Percentiles rank a stretch among this genome's conserved stretches.
phyloP scores from a whole-genome alignment of 768 basidiomycete genomes.

The Vishniacozyma victoriae region DNA sequence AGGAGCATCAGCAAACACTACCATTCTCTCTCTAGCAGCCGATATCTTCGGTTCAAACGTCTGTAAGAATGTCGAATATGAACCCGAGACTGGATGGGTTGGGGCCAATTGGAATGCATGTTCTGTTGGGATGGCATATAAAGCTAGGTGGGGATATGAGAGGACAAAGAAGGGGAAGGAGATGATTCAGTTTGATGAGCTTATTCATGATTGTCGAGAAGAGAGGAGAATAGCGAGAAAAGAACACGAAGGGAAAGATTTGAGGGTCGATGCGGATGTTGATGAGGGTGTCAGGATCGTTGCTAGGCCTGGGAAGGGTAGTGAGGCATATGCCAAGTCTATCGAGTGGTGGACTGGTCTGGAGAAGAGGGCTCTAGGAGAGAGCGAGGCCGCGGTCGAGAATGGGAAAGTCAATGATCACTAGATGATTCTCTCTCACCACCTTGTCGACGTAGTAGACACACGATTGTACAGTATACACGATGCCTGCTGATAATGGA shows the following conservation, averaged over 20 bases:
- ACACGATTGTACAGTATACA: no score
- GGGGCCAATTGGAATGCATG: slow-evolving; percentile 38
- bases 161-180: slow-evolving; percentile 12
- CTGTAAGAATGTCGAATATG: slow-evolving; percentile 49
- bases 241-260: neutral
- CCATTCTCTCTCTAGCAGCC: slow-evolving; percentile 67
- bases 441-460: no score
- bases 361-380: slow-evolving; percentile 25
- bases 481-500: no score
- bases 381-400: no score
- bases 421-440: no score
- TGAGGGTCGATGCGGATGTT: neutral
- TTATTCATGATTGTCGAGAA: slow-evolving; percentile 24
- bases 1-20: slow-evolving; percentile 67
- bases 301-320: slow-evolving; percentile 17
- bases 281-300: slow-evolving; percentile 32
- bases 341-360: slow-evolving; percentile 33
- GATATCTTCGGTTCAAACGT: slow-evolving; percentile 74
- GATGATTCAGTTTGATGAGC: slow-evolving; percentile 28
- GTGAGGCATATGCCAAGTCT: slow-evolving; percentile 28
- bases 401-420: no score
- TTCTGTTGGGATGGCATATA: slow-evolving; percentile 37
- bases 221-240: slow-evolving; percentile 8
- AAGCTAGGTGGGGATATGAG: slow-evolving; percentile 41
- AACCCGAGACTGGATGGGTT: slow-evolving; percentile 16